phyloP scores from a whole-genome alignment of 1,139 yeast species.

The Kluyveromyces marxianus region DNA sequence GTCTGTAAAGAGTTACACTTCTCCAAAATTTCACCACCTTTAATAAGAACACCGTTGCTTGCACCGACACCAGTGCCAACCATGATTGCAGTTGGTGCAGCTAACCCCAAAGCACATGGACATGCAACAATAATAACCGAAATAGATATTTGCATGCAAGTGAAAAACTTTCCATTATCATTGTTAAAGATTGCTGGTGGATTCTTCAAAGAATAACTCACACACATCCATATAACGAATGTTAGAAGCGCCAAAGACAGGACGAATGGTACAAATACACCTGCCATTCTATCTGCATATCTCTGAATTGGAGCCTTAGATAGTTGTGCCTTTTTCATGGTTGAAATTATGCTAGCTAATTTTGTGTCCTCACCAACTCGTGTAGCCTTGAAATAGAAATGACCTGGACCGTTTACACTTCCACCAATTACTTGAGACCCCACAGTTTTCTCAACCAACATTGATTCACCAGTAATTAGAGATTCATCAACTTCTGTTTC shows the following conservation, averaged over 20 bases:
- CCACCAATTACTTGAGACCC: conserved; percentile 81
- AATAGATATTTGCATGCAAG: conserved; percentile 75
- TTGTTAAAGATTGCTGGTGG: conserved; percentile 54
- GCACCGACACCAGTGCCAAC: conserved; percentile 98
- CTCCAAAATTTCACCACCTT: conserved; percentile 89
- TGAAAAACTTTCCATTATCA: conserved; percentile 52
- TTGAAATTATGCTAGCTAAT: conserved; percentile 73
- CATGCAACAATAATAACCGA: conserved; percentile 96
- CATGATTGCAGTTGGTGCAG: conserved; percentile 87
- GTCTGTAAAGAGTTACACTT: conserved; percentile 56
- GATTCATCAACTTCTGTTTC: conserved; percentile 83
- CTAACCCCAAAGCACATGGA: conserved; percentile 29
- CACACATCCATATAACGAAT: conserved; percentile 57
- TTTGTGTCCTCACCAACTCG: conserved; percentile 78
- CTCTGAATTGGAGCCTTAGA: conserved; percentile 86
- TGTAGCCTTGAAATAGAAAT: conserved; percentile 60
- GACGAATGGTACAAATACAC: conserved; percentile 77
- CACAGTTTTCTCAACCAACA: conserved; percentile 54
- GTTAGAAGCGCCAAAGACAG: conserved; percentile 56
- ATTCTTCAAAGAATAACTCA: conserved; percentile 34
- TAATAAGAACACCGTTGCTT: conserved; percentile 75
- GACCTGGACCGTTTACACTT: conserved; percentile 74
- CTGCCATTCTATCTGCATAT: conserved; percentile 78
- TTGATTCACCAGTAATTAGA: conserved; percentile 81
- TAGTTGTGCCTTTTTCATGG: conserved; percentile 86